Evolutionary conservation across 371 early-diverging fungal species (phyloP), one percentile per base, ranked within the genome.

Genomic region (Rhizopus stolonifer): DNA sequence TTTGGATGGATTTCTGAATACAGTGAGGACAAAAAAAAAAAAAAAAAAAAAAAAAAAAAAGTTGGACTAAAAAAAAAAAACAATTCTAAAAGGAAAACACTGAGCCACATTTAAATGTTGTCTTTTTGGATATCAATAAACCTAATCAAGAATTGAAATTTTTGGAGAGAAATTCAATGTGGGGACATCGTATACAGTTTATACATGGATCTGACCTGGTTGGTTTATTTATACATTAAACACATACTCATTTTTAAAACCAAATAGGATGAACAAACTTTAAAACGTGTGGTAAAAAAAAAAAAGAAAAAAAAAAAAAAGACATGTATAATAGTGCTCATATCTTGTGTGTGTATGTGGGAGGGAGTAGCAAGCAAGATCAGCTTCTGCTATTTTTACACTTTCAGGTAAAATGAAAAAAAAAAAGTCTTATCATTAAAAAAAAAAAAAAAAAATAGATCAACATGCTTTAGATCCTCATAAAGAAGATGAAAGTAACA

Each of bases 401-500:
- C 58, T 82, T 24, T 76, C 81, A 33, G 81, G 80, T 70, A 69
- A n/a, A n/a, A n/a, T n/a, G n/a, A n/a, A n/a, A n/a, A n/a, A n/a
- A n/a, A n/a, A n/a, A n/a, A n/a, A n/a, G n/a, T n/a, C n/a, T n/a
- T n/a, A n/a, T n/a, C n/a, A n/a, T n/a, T n/a, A n/a, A n/a, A n/a
- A n/a, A n/a, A n/a, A n/a, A n/a, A n/a, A n/a, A n/a, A n/a, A n/a
- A n/a, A n/a, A n/a, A 10, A 7, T 56, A 78, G 78, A 78, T 58
- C 67, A 74, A 34, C 74, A 78, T 58, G 65, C 78, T 5, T 10
- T 45, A 11, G 66, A 72, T 32, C 62, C 69, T 10, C 49, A 51
- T 0, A 77, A 77, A 45, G 84, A 83, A 54, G 84, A 83, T 58
- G 81, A 81, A 38, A 71, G 79, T 34, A 83, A 80, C 29, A 81